These are phyloP conservation scores for Populus hybrid DNA, from an alignment of 441 rosid species.

Conservation along the genomic window DNA sequence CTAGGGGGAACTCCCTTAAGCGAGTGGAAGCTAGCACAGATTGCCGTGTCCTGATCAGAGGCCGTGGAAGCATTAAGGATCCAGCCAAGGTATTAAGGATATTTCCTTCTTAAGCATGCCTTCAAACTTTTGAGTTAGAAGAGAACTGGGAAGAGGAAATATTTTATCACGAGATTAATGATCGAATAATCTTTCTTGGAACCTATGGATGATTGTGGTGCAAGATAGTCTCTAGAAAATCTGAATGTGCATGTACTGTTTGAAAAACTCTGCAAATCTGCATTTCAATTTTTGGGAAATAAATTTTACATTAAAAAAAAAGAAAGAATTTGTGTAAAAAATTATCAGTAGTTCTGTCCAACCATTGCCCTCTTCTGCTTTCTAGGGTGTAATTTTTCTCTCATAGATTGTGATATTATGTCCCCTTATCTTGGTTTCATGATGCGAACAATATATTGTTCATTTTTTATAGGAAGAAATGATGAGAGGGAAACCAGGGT, in stretches of 20 bases:
- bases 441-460: conserved; percentile 15
- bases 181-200: not conserved
- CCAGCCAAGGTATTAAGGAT: conserved; percentile 57
- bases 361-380: not conserved
- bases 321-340: not conserved
- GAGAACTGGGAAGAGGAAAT: not conserved
- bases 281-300: not conserved
- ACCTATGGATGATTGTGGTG: not conserved
- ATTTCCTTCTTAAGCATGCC: not conserved
- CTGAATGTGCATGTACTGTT: not conserved
- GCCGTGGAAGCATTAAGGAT: conserved; percentile 96
- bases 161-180: not conserved
- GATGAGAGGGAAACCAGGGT: conserved; percentile 97
- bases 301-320: not conserved
- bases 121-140: not conserved
- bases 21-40: conserved; percentile 94
- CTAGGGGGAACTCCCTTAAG: conserved; percentile 64
- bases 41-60: conserved; percentile 93
- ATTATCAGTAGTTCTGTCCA: not conserved
- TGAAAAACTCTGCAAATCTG: not conserved
- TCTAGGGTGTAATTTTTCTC: not conserved
- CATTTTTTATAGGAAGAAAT: conserved; percentile 69
- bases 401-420: not conserved
- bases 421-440: not conserved
- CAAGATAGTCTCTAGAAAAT: not conserved